Conservation (phyloP, 176 grass and related monocot species). For the Poa annua region DNA sequence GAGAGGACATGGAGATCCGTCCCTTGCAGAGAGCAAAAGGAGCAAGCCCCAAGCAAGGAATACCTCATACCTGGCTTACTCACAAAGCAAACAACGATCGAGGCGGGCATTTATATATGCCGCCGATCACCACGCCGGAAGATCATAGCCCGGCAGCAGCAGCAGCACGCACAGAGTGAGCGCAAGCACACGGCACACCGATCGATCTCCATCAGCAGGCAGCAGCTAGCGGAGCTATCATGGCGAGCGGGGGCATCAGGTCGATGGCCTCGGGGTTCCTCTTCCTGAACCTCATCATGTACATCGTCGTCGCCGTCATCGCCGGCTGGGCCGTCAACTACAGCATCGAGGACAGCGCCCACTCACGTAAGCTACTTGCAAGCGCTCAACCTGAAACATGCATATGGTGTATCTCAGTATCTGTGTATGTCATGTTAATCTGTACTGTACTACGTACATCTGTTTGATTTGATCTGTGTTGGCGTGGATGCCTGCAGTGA, state of each 20-base stretch:
- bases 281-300: conserved; percentile 90
- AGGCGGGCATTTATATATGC: background rate
- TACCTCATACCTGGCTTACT: conserved; percentile 15
- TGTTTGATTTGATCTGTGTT: background rate
- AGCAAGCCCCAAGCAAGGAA: background rate
- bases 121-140: background rate
- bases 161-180: too few relatives aligned
- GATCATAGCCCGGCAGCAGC: background rate
- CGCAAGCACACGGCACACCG: background rate
- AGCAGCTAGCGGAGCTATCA: conserved; percentile 15
- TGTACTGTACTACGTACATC: background rate
- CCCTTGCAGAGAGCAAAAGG: conserved; percentile 8
- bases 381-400: background rate
- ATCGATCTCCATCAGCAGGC: background rate
- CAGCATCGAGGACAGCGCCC: conserved; percentile 72
- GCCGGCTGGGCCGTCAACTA: conserved; percentile 96
- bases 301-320: conserved; percentile 61
- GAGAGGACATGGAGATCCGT: conserved; percentile 25
- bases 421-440: too few relatives aligned
- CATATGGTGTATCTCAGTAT: too few relatives aligned
- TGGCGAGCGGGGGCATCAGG: conserved; percentile 45
- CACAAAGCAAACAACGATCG: background rate
- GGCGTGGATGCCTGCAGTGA: conserved; percentile 41
- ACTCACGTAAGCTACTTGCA: background rate
- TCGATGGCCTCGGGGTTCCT: conserved; percentile 62